Base-by-base conservation (phyloP, 768 basidiomycete species). In the Termitomyces bulborhizus region DNA sequence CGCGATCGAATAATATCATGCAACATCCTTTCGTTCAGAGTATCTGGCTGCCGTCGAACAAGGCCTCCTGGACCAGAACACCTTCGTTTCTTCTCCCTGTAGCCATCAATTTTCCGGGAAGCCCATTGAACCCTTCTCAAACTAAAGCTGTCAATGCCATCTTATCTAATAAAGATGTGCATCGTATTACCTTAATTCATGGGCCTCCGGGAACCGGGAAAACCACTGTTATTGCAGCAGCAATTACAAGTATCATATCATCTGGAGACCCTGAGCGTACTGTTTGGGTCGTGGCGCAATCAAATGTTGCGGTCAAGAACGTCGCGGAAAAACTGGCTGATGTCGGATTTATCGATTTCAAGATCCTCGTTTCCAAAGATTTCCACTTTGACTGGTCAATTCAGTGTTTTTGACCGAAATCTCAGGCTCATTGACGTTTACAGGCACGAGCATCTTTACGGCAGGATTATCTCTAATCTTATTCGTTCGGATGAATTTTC, bases 281-380 rank as follows among this genome's bases (percentile, higher is more conserved):
- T 0, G 69, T 87, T 9, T 90, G 85, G 82, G 74, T 90, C 8
- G 69, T 84, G 51, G 84, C 88, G 3, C 86, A 89, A 58, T 85
- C 85, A 9, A 90, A 90, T 66, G 80, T 90, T 51, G 88, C 87
- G 32, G 86, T 90, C 36, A 89, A 87, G 67, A 89, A 89, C 59
- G 86, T 90, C 60, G 88, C 88, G 16, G 86, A 87, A 62, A 89
- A 86, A 61, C 65, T 90, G 12, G 75, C 71, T 2, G 66, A 73
- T 1, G 70, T 77, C 57, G 69, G 66, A 4, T 75, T 84, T 46
- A 40, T 63, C 1, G 57, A 78, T 6, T 90, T 81, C 71, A 85
- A 72, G 61, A 67, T 90, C 0, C 63, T 90, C 1, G 85, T 90
- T 16, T 83, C 87, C 2, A 68, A 69, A 67, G 80, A 82, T 0